A percentile compares a stretch with the other conserved stretches of the same genome.
Evolutionary conservation across 2,329 filamentous ascomycete genomes (phyloP).

Genomic region (Colletotrichum echinochloae): DNA sequence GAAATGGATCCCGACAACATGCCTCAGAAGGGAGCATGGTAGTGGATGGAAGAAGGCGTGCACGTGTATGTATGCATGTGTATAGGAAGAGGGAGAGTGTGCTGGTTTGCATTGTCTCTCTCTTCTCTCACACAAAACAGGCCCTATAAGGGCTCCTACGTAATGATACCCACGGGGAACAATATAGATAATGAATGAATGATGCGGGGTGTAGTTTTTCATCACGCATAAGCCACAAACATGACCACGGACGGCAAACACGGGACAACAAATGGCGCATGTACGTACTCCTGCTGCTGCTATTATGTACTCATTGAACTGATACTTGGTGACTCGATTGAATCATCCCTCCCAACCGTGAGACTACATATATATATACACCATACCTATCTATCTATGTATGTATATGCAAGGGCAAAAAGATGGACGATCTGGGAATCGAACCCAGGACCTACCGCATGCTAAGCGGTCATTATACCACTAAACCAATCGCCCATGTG

Average conservation of each 20-base stretch:
- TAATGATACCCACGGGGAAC: constrained; percentile 37
- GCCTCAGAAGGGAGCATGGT: constrained; percentile 34
- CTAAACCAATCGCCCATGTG: constrained; percentile 35
- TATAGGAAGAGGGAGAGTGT: background rate
- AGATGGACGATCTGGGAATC: constrained; percentile 35
- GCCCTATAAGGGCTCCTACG: constrained; percentile 11
- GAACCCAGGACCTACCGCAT: constrained; percentile 34
- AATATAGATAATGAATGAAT: constrained; percentile 34
- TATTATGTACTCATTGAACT: background rate
- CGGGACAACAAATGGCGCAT: too few species aligned
- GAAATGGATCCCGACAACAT: constrained; percentile 46
- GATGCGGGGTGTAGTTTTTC: constrained; percentile 15
- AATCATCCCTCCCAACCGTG: too few species aligned
- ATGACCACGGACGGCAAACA: background rate
- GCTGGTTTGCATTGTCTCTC: constrained; percentile 14
- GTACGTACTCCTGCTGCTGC: accelerated
- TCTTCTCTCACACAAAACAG: constrained; percentile 26
- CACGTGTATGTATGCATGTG: background rate
- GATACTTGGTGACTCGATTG: too few species aligned
- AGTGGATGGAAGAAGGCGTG: background rate
- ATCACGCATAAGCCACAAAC: background rate
- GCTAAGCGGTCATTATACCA: constrained; percentile 38
- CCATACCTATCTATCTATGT: too few species aligned
- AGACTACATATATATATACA: background rate
- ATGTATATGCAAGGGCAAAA: background rate